Evolutionary conservation across 805 yeast species (phyloP), one percentile per base, ranked within the genome.

Genomic region (Peterozyma xylosa): DNA sequence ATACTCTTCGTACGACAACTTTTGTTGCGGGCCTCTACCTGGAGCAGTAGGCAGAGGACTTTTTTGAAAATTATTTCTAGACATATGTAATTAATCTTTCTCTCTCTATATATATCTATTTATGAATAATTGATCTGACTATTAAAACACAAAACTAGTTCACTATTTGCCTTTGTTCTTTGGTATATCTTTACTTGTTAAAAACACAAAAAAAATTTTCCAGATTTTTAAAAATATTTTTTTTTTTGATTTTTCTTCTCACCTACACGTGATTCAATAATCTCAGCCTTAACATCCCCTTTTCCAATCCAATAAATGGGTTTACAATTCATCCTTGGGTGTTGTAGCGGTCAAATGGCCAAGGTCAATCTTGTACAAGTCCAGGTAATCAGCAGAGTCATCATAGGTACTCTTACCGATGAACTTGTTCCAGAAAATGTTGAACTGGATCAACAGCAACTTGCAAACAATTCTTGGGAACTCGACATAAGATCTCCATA

Each of bases 341-440:
- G 34, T 32, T 32, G 34, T 32, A 13, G 34, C 9, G 27, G 7
- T 21, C 7, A 21, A 32, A 5, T 32, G 34, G 15, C 34, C 14
- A 14, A 13, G 15, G 15, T 13, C 34, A 32, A 32, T 32, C 15
- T 10, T 32, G 27, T 21, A 21, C 27, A 21, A 21, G 27, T 32
- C 15, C 14, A 32, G 15, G 9, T 32, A 14, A 5, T 32, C 14
- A 32, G 13, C 15, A 9, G 34, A 11, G 15, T 32, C 34, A 9
- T 32, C 13, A 9, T 32, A 32, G 13, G 5, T 5, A 4, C 5
- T 13, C 9, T 14, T 73, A n/a, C 95, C 96, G 45, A 87, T 71
- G 56, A 87, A 85, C 33, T 58, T 59, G 55, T 83, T 80, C 96
- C 96, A 91, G 59, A 75, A 70, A 35, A 69, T 65, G 46, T 72